Percentiles rank a stretch among this genome's conserved stretches.
These are phyloP conservation scores for Chlorella sp. DNA, from an alignment of 139 green algal species.

Conservation along the genomic window DNA sequence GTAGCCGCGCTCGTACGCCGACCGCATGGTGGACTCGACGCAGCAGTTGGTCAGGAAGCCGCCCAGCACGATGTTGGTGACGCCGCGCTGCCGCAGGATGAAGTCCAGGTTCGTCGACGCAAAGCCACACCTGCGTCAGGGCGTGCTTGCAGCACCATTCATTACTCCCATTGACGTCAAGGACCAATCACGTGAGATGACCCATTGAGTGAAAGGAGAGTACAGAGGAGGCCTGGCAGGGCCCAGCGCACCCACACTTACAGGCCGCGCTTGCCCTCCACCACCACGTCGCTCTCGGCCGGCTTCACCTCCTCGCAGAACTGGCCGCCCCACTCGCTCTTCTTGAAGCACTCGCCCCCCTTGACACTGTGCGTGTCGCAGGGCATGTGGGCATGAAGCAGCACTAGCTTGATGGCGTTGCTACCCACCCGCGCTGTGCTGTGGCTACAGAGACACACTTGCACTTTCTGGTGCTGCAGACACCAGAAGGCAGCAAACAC, in stretches of 20 bases:
- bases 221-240: too few relatives aligned
- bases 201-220: too few relatives aligned
- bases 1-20: constrained; percentile 23
- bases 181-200: too few relatives aligned
- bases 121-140: constrained; percentile 3
- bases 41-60: constrained; percentile 35
- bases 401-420: too few relatives aligned
- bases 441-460: too few relatives aligned
- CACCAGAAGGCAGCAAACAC: too few relatives aligned
- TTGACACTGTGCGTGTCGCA: constrained; percentile 19
- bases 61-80: constrained; percentile 17
- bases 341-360: constrained; percentile 19
- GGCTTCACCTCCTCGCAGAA: constrained; percentile 17
- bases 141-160: too few relatives aligned
- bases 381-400: too few relatives aligned
- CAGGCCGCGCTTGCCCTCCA: constrained; percentile 23
- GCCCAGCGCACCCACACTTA: too few relatives aligned
- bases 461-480: too few relatives aligned
- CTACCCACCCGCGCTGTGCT: too few relatives aligned
- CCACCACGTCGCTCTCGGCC: not conserved
- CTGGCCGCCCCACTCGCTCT: constrained; percentile 13
- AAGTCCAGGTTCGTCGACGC: constrained; percentile 23
- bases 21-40: constrained; percentile 28
- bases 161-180: too few relatives aligned
- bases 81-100: constrained; percentile 9